Evolutionary conservation across 192 early-diverging fungal species (phyloP), one percentile per base, ranked within the genome.

Genomic region (Linnemannia schmuckeri): DNA sequence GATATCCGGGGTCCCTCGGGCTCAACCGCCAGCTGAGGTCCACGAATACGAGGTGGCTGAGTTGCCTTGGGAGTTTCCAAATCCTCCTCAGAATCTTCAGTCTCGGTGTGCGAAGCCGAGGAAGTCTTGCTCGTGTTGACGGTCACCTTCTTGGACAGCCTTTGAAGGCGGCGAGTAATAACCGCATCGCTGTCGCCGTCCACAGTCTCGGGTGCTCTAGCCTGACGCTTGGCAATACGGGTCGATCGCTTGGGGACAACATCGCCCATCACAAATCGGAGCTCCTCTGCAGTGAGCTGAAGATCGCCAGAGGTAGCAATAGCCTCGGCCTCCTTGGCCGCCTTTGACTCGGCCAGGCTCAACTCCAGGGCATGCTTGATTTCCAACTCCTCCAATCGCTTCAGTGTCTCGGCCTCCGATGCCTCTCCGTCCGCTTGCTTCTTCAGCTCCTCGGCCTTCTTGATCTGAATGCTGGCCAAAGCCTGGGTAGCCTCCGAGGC

Each of bases 251-350:
- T 87, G 47, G 80, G 85, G 0, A 49, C 72, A 7, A 87, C 74
- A 75, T 81, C 85, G 0, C 85, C 85, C 85, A 87, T 87, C 10
- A 87, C 79, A 78, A 87, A 87, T 3, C 76, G 85, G 46, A 87
- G 17, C 37, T 87, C 85, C 54, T 87, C 85, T 6, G 85, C 80
- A 4, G 79, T 87, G 49, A 87, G 78, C 44, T 54, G 70, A 47
- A 74, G 18, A 38, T 82, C 75, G 20, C 33, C 74, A 1, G 18
- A 8, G 2, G 42, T 5, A 12, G 17, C 35, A 9, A n/a, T 46
- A n/a, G 72, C 72, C 24, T 41, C 72, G 20, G 70, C 22, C 6
- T 54, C 70, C 13, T 35, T 30, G 27, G 71, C 71, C 6, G 77
- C 63, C 8, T 44, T 18, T 30, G 85, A 54, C 33, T 81, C 75